phyloP scores from a whole-genome alignment of 306 rosid genomes.

The Benincasa hispida region DNA sequence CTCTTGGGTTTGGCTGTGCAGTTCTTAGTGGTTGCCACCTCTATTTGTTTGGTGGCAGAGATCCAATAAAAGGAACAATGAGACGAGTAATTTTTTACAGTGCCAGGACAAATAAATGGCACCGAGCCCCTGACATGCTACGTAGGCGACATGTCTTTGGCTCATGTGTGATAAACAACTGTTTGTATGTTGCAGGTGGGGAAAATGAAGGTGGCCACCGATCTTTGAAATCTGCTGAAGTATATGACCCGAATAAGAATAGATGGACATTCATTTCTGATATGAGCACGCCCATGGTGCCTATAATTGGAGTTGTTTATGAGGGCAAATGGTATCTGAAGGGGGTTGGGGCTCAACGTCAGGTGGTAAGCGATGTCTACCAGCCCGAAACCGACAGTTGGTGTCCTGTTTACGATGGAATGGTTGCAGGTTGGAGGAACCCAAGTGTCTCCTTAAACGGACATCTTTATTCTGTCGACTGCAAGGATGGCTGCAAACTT shows the following conservation, averaged over 20 bases:
- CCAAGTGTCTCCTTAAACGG: constrained; percentile 84
- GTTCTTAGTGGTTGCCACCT: constrained; percentile 96
- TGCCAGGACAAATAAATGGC: constrained; percentile 96
- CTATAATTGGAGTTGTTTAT: constrained; percentile 89
- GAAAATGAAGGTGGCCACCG: constrained; percentile 94
- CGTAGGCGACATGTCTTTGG: constrained; percentile 89
- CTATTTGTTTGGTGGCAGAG: constrained; percentile 92
- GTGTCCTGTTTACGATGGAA: constrained; percentile 67
- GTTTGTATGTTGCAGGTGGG: constrained; percentile 99
- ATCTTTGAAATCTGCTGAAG: constrained; percentile 89
- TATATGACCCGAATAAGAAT: constrained; percentile 78
- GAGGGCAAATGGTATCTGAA: constrained; percentile 81
- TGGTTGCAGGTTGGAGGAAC: constrained; percentile 95
- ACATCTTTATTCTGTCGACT: constrained; percentile 77
- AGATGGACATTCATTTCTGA: constrained; percentile 88
- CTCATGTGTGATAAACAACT: constrained; percentile 85
- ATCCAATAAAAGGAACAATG: constrained; percentile 80
- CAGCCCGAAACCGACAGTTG: constrained; percentile 76
- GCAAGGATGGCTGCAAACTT: constrained; percentile 91
- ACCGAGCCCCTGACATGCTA: constrained; percentile 95
- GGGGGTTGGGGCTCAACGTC: constrained; percentile 83
- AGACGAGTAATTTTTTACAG: constrained; percentile 92
- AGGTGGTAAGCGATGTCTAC: constrained; percentile 82
- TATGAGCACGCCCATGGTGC: constrained; percentile 94
- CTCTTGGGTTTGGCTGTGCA: constrained; percentile 92